Percentiles rank a stretch among this genome's conserved stretches.
phyloP scores from a whole-genome alignment of 2,329 filamentous ascomycete genomes.

The Xylariaceae sp. region DNA sequence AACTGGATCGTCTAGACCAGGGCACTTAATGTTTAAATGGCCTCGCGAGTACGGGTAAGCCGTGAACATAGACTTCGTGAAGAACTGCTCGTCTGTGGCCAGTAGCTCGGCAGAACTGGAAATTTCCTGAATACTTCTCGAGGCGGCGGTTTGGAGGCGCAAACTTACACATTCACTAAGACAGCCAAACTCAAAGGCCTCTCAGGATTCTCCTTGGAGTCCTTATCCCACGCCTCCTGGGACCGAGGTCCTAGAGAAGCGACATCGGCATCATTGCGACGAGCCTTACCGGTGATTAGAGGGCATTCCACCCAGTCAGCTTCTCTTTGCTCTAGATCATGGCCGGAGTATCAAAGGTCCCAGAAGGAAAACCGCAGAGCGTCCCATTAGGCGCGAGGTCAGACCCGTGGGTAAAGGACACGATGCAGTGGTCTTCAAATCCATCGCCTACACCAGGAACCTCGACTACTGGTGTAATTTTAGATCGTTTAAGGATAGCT shows the following conservation, averaged over 20 bases:
- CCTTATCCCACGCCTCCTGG: slow-evolving; percentile 43
- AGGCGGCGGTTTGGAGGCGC: not conserved
- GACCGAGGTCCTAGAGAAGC: slow-evolving; percentile 45
- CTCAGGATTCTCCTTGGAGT: slow-evolving; percentile 38
- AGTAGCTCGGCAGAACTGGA: too few relatives aligned
- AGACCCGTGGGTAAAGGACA: slow-evolving; percentile 45
- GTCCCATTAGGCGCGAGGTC: slow-evolving; percentile 44
- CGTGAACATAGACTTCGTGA: slow-evolving; percentile 52
- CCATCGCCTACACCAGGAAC: slow-evolving; percentile 49
- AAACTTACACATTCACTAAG: not conserved
- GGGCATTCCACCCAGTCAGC: slow-evolving; percentile 48
- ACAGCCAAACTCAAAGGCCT: slow-evolving; percentile 37
- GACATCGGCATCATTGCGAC: slow-evolving; percentile 46
- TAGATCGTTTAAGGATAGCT: slow-evolving; percentile 36
- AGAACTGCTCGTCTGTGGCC: slow-evolving; percentile 20
- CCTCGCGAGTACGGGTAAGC: slow-evolving; percentile 59
- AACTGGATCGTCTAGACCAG: slow-evolving; percentile 34
- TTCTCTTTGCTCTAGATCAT: slow-evolving; percentile 23
- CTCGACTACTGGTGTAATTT: slow-evolving; percentile 44
- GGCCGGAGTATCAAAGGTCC: too few relatives aligned
- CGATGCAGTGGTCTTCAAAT: slow-evolving; percentile 48
- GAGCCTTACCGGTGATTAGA: slow-evolving; percentile 48
- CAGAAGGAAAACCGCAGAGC: slow-evolving; percentile 29
- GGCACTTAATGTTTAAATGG: slow-evolving; percentile 52
- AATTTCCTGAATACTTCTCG: too few relatives aligned